Evolutionary conservation across 257 asterid genomes (phyloP), one percentile per base, ranked within the genome.

Genomic region (Leonotis leonurus): DNA sequence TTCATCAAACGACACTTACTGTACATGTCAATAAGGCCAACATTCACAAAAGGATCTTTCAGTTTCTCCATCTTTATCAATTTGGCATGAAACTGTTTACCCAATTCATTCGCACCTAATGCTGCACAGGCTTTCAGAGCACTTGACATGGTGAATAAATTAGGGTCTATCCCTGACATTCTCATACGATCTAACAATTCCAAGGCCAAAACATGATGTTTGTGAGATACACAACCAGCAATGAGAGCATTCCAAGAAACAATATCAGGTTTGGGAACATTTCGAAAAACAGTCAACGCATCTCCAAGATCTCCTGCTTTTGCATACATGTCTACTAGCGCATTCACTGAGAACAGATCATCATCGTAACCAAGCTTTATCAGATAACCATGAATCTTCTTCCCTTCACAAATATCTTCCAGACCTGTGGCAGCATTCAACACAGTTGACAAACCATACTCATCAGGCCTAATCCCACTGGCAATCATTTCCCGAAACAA

Each of bases 71-170:
- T 71, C 60, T 81, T 85, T 55, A n/a, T n/a, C n/a, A n/a, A n/a
- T n/a, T n/a, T n/a, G n/a, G n/a, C n/a, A n/a, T n/a, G n/a, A n/a
- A n/a, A n/a, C n/a, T n/a, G n/a, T n/a, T n/a, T n/a, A n/a, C n/a
- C n/a, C n/a, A n/a, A n/a, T n/a, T n/a, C n/a, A n/a, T n/a, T n/a
- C n/a, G n/a, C n/a, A n/a, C n/a, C n/a, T n/a, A n/a, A n/a, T n/a
- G n/a, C n/a, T n/a, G 91, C 75, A 65, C 90, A 87, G 66, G 94
- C 85, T 79, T 85, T 87, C 27, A 85, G 81, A 45, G 81, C 86
- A 51, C 96, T 87, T 18, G 94, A 83, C 50, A 87, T 67, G 62
- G 94, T 87, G 73, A 85, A 85, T 75, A 82, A 41, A 60, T 78
- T 85, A 0, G 89, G 94, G 63, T 27, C 58, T 50, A 68, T 45